A percentile compares a stretch with the other conserved stretches of the same genome.
These are phyloP conservation scores for Salicornia ramosissima DNA, from an alignment of 148 eudicot species.

Conservation along the genomic window DNA sequence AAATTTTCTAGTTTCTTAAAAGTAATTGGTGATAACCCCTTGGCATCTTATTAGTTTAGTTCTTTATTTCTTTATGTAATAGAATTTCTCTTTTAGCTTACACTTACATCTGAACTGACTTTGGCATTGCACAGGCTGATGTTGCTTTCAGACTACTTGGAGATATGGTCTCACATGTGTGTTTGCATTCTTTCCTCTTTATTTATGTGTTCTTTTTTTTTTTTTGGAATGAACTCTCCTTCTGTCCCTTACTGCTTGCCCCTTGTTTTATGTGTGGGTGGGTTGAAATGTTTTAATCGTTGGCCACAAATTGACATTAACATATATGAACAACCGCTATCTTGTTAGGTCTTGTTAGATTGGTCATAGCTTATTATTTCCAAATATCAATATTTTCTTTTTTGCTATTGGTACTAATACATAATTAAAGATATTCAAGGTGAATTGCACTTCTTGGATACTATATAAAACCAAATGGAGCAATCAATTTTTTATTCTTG, in stretches of 20 bases:
- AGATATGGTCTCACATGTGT: slow-evolving; percentile 55
- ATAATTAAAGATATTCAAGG: too few relatives aligned
- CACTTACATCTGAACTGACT: slow-evolving; percentile 4
- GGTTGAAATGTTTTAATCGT: too few relatives aligned
- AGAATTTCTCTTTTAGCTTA: neutral
- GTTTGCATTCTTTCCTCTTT: slow-evolving; percentile 16
- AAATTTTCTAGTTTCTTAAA: too few relatives aligned
- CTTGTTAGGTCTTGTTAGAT: too few relatives aligned
- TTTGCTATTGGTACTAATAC: too few relatives aligned
- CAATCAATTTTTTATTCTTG: slow-evolving; percentile 7
- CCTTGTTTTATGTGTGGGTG: too few relatives aligned
- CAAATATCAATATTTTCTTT: neutral
- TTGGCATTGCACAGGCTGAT: slow-evolving; percentile 60
- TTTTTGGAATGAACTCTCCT: neutral
- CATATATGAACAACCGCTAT: too few relatives aligned
- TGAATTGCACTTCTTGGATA: neutral
- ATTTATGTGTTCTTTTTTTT: slow-evolving; percentile 1
- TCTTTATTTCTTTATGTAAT: neutral
- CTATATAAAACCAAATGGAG: too few relatives aligned
- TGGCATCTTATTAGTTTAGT: neutral
- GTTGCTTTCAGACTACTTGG: slow-evolving; percentile 78
- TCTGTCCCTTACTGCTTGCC: neutral
- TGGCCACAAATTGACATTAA: too few relatives aligned
- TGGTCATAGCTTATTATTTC: too few relatives aligned
- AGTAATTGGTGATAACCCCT: too few relatives aligned